phyloP scores from a whole-genome alignment of 2,329 filamentous ascomycete genomes.

The Biscogniauxia sp. region DNA sequence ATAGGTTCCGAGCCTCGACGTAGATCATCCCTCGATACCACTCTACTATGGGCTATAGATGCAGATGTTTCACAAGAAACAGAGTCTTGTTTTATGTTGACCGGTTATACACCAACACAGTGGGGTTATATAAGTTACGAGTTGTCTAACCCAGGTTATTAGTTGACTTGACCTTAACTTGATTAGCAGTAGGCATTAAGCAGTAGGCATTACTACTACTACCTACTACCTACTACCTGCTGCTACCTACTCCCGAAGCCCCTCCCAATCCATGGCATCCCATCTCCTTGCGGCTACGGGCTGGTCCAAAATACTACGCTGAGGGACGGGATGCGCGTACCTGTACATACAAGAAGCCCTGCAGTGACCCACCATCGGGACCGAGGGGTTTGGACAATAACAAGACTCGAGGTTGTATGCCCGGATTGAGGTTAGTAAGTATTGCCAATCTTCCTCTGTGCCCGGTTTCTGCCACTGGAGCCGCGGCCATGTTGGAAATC shows the following conservation, averaged over 20 bases:
- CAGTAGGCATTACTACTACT: no score
- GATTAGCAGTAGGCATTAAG: background rate
- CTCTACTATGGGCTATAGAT: background rate
- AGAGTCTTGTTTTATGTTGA: background rate
- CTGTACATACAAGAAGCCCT: background rate
- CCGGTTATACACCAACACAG: background rate
- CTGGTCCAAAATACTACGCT: background rate
- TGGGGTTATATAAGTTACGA: background rate
- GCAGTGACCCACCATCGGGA: background rate
- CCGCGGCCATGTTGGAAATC: background rate
- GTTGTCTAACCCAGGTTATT: no score
- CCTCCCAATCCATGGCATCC: background rate
- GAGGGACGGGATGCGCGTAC: background rate
- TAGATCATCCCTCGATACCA: background rate
- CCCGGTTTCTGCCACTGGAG: background rate
- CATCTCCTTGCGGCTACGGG: background rate
- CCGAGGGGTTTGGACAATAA: background rate
- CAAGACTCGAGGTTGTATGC: background rate
- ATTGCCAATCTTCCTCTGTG: background rate
- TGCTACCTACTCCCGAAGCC: background rate
- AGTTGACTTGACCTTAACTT: background rate
- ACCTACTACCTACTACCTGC: no score
- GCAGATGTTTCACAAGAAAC: background rate
- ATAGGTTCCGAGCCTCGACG: background rate
- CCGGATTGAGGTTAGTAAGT: background rate